Percentiles rank a stretch among this genome's conserved stretches.
Conservation (phyloP, 148 eudicot species). For the Pouteria glomerata region DNA sequence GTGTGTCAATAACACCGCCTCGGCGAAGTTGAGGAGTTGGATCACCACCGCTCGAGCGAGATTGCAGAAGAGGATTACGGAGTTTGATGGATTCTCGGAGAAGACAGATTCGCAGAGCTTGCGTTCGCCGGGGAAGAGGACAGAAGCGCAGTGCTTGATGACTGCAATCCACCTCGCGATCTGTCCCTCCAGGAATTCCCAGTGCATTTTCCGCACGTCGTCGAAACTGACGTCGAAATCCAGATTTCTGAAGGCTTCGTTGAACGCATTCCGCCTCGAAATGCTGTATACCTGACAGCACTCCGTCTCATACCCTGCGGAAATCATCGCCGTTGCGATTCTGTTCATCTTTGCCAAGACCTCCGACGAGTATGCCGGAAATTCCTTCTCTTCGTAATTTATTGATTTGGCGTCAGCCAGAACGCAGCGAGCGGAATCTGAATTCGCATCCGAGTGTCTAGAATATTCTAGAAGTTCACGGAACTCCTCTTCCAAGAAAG, state of each 20-base stretch:
- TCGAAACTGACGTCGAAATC: slow-evolving; percentile 64
- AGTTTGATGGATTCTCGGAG: slow-evolving; percentile 14
- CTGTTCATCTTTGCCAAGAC: slow-evolving; percentile 22
- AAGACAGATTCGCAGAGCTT: slow-evolving; percentile 39
- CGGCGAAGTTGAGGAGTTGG: slow-evolving; percentile 64
- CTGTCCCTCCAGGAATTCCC: slow-evolving; percentile 57
- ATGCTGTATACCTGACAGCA: slow-evolving; percentile 42
- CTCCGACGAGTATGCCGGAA: slow-evolving; percentile 36
- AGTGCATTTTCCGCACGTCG: slow-evolving; percentile 55
- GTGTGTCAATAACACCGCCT: slow-evolving; percentile 52
- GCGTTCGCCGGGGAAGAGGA: slow-evolving; percentile 46
- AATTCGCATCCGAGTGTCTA: not conserved
- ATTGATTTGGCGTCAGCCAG: not conserved
- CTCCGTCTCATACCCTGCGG: slow-evolving; percentile 52
- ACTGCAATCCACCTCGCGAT: slow-evolving; percentile 54
- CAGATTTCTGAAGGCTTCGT: slow-evolving; percentile 30
- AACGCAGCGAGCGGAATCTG: not conserved
- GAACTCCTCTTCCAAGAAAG: slow-evolving; percentile 61
- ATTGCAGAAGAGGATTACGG: slow-evolving; percentile 25
- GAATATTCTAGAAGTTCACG: slow-evolving; percentile 43
- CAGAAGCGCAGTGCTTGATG: slow-evolving; percentile 38
- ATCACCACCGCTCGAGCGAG: slow-evolving; percentile 41
- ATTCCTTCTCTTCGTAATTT: slow-evolving; percentile 13
- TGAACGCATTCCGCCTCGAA: slow-evolving; percentile 38
- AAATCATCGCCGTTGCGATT: slow-evolving; percentile 48